Conservation (phyloP, 2,329 filamentous ascomycete species). For the Alternaria infectoria region DNA sequence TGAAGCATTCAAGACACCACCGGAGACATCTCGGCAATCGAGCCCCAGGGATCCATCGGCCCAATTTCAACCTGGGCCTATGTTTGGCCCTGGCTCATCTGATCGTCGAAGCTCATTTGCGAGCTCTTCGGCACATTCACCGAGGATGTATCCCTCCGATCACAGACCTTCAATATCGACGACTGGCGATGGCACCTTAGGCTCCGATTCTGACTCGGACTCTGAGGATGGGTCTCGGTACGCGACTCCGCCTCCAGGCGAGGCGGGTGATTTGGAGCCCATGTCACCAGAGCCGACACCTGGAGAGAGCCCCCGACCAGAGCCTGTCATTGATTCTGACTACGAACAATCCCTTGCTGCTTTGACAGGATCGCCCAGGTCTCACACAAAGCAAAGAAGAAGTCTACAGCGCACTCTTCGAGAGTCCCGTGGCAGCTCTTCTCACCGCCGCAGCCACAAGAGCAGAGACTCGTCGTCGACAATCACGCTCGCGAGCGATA, state of each 20-base stretch:
- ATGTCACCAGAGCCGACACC: conserved; percentile 34
- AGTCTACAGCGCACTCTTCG: conserved; percentile 89
- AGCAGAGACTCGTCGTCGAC: conserved; percentile 75
- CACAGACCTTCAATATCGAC: conserved; percentile 45
- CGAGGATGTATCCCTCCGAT: conserved; percentile 38
- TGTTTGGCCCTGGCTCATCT: conserved; percentile 43
- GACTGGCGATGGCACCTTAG: conserved; percentile 30
- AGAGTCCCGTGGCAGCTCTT: conserved; percentile 72
- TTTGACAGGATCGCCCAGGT: conserved; percentile 52
- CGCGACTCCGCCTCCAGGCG: conserved; percentile 41
- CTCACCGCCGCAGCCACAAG: conserved; percentile 74
- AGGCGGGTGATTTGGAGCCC: conserved; percentile 24
- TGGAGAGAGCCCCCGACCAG: conserved; percentile 32
- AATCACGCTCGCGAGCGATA: conserved; percentile 59
- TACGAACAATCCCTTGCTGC: conserved; percentile 33
- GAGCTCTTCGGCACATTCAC: conserved; percentile 45
- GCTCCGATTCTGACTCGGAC: conserved; percentile 36
- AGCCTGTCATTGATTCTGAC: conserved; percentile 38
- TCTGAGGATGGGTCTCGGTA: conserved; percentile 32
- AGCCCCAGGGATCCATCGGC: conserved; percentile 41
- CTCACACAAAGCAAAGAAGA: conserved; percentile 75
- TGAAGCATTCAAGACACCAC: conserved; percentile 54
- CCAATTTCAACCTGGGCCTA: conserved; percentile 38
- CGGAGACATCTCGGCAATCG: conserved; percentile 49
- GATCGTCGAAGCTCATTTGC: conserved; percentile 40